Base-by-base conservation (phyloP, 78 protist genomes). In the Planoprotostelium fungivorum region DNA sequence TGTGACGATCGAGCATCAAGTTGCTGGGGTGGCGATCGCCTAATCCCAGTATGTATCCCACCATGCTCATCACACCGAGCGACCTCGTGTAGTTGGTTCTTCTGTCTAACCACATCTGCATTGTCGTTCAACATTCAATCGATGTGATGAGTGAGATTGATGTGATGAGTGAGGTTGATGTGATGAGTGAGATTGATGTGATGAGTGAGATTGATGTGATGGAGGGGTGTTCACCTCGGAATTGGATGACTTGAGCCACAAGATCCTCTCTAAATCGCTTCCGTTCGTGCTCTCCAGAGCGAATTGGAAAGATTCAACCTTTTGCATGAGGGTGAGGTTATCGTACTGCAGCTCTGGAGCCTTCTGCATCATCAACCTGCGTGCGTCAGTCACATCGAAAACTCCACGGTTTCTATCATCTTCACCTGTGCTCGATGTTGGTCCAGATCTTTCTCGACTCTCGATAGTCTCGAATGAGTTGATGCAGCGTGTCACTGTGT, bases 11-110 rank as follows among this genome's bases (percentile, higher is more conserved):
- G 34, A 97, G 25, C 94, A 98, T 92, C 1, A 98, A 93, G 90
- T 98, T 98, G 88, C 92, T 90, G 89, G 96, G 94, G 91, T 98
- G 99, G 36, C 99, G 91, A 88, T 98, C 99, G 38, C 99, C 99
- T 0, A 98, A 95, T 34, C 98, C 98, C 28, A 97, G 29, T 25
- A 97, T 89, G 90, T 98, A 96, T 29, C 99, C 99, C 37, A 98
- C 97, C 96, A 97, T 96, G 5, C 94, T 88, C 98, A 97, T 97
- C n/a, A 97, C 97, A 1, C 98, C 99, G 29, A 97, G 97, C 92
- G 99, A 94, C 38, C 97, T 94, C 25, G 97, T 96, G 86, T 96
- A 97, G 84, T 94, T 93, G 63, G 97, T 93, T n/a, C 98, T 91
- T 37, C 97, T 90, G 29, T 94, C 95, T 10, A 97, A 37, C 98